A percentile compares a stretch with the other conserved stretches of the same genome.
phyloP scores from a whole-genome alignment of 805 yeast species.

The Zygoascus bituminiphila region DNA sequence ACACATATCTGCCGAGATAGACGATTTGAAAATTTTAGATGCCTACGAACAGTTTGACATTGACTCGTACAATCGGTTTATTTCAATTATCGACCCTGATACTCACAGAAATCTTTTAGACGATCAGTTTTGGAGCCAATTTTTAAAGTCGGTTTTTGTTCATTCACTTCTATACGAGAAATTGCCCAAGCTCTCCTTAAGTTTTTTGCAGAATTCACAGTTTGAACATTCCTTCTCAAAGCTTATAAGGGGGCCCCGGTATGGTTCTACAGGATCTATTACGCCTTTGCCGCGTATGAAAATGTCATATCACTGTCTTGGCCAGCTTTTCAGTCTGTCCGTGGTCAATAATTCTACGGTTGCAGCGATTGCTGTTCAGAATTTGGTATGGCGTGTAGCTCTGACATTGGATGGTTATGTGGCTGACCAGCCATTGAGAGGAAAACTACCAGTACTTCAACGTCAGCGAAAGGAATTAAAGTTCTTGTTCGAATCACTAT shows the following conservation, averaged over 20 bases:
- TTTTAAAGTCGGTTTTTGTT: slow-evolving; percentile 46
- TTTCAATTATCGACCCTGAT: slow-evolving; percentile 5
- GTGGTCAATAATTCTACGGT: slow-evolving; percentile 18
- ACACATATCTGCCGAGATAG: slow-evolving; percentile 32
- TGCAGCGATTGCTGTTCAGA: slow-evolving; percentile 33
- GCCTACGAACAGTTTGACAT: slow-evolving; percentile 40
- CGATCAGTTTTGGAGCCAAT: slow-evolving; percentile 32
- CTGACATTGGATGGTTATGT: slow-evolving; percentile 55
- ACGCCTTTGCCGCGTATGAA: slow-evolving; percentile 35
- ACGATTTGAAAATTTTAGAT: neutral
- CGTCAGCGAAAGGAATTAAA: slow-evolving; percentile 56
- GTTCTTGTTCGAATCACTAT: slow-evolving; percentile 18
- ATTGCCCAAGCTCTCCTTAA: slow-evolving; percentile 16
- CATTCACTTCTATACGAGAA: slow-evolving; percentile 44
- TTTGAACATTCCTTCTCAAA: slow-evolving; percentile 31
- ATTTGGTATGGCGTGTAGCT: slow-evolving; percentile 48
- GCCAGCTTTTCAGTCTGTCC: slow-evolving; percentile 40
- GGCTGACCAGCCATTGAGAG: slow-evolving; percentile 52
- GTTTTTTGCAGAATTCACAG: slow-evolving; percentile 19
- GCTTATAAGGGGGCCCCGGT: slow-evolving; percentile 41
- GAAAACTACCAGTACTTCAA: slow-evolving; percentile 56
- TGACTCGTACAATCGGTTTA: slow-evolving; percentile 36
- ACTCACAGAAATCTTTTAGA: slow-evolving; percentile 3
- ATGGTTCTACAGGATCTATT: slow-evolving; percentile 55
- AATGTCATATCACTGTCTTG: slow-evolving; percentile 50